A percentile compares a stretch with the other conserved stretches of the same genome.
Evolutionary conservation across 164 flowering plant genomes (phyloP).

Genomic region (Protea cynaroides): DNA sequence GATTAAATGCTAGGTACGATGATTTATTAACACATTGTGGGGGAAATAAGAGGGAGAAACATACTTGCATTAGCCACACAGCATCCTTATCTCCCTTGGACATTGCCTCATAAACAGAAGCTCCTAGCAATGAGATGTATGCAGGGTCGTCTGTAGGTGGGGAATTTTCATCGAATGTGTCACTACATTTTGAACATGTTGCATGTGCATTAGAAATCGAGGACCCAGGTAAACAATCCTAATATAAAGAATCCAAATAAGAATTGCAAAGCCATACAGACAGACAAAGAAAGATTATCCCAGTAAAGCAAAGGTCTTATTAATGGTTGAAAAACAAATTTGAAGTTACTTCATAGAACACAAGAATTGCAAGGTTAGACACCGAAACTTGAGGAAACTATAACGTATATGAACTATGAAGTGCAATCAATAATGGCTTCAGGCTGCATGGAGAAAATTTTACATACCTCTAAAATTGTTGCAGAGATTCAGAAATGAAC

Average conservation of each 20-base stretch:
- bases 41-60: constrained; percentile 5
- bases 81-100: constrained; percentile 71
- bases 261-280: no score
- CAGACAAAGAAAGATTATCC: no score
- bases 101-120: constrained; percentile 88
- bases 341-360: no score
- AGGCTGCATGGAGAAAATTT: neutral
- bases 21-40: neutral
- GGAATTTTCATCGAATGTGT: constrained; percentile 91
- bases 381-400: no score
- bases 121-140: constrained; percentile 85
- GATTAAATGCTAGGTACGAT: neutral
- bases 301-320: no score
- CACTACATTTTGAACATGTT: constrained; percentile 43
- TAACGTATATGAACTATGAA: no score
- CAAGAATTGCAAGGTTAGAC: no score
- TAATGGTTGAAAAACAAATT: no score
- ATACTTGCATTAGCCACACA: constrained; percentile 98
- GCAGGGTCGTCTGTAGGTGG: constrained; percentile 85
- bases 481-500: no score
- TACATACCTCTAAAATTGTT: no score
- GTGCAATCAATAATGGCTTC: no score
- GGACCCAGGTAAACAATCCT: neutral
- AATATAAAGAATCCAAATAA: no score
- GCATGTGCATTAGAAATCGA: neutral